Evolutionary conservation across 2,329 filamentous ascomycete genomes (phyloP), one percentile per base, ranked within the genome.

Genomic region (Aspergillus tubingensis): DNA sequence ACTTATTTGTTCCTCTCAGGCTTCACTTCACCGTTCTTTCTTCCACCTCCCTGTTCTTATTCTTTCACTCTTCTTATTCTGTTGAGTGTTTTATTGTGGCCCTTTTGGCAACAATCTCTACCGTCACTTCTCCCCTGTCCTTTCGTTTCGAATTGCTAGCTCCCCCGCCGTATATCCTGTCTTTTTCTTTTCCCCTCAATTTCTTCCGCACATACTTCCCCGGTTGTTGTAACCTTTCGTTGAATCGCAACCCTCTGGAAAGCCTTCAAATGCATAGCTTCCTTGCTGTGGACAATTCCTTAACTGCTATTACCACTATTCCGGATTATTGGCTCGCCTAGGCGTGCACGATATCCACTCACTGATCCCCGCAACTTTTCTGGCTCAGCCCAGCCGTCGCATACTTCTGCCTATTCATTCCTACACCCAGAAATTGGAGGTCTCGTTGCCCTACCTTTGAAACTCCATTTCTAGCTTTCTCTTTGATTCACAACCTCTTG

Each of bases 101-200:
- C 58, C 41, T 59, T 36, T 44, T 27, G 30, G 17, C 57, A 60
- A 41, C 38, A 41, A 50, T 49, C 50, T 25, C 56, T 53, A 54
- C 56, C 15, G 13, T 54, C 23, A 10, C 23, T 11, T 13, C 39
- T 32, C 39, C 27, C 23, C 52, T 44, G 41, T 21, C 2, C 41
- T 11, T 44, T 44, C 32, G 32, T 36, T 36, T 13, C 8, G 8
- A 21, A 44, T 23, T 44, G 19, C 41, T 44, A 19, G 11, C 11
- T 13, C 21, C 8, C 23, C 39, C 11, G 25, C 15, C n/a, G 15
- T 27, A 6, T 43, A 25, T 54, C 27, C 8, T 36, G 25, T 52
- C 11, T 11, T 39, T 53, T 53, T 17, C 17, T 10, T 17, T 21
- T 43, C 41, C 39, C 39, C n/a, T 21, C 17, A 2, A 36, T 23